Percentiles rank a stretch among this genome's conserved stretches.
Evolutionary conservation across 495 filamentous ascomycete species (phyloP).

Genomic region (Tetracladium setigerum): DNA sequence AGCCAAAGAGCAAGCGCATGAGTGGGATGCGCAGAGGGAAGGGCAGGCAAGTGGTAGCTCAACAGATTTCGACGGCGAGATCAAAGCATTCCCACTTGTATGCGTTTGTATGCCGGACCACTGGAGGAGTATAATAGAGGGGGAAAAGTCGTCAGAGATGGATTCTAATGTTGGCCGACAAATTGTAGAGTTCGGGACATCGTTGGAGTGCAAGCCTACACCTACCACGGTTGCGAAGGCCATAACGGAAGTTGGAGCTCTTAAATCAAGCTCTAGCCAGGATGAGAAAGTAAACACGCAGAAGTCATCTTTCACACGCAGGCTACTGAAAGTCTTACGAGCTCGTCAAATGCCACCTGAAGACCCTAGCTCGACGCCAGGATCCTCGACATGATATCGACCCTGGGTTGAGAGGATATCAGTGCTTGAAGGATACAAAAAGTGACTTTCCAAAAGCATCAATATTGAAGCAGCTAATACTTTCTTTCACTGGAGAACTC

Average conservation of each 20-base stretch:
- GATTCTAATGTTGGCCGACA: too few relatives aligned
- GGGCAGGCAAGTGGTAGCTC: conserved; percentile 86
- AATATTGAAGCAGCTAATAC: background rate
- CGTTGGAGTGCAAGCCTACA: conserved; percentile 1
- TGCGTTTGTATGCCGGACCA: conserved; percentile 96
- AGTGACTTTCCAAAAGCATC: conserved; percentile 1
- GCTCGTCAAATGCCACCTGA: conserved; percentile 4
- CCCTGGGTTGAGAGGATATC: background rate
- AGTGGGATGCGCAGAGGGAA: conserved; percentile 71
- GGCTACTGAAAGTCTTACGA: background rate
- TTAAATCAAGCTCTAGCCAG: conserved; percentile 1
- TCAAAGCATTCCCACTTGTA: conserved; percentile 96
- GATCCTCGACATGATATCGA: conserved; percentile 1
- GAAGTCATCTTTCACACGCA: conserved; percentile 1
- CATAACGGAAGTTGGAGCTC: background rate
- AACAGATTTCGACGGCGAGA: conserved; percentile 67
- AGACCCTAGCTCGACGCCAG: too few relatives aligned
- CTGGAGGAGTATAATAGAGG: conserved; percentile 95
- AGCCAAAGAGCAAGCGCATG: conserved; percentile 74
- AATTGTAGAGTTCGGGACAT: conserved; percentile 1
- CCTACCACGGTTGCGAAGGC: conserved; percentile 3
- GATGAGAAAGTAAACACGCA: conserved; percentile 1
- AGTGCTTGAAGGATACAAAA: conserved; percentile 2
- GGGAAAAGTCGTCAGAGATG: conserved; percentile 57
- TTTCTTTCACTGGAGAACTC: conserved; percentile 2